Base-by-base conservation (phyloP, 495 filamentous ascomycete genomes). In the Pyrenula massariospora region DNA sequence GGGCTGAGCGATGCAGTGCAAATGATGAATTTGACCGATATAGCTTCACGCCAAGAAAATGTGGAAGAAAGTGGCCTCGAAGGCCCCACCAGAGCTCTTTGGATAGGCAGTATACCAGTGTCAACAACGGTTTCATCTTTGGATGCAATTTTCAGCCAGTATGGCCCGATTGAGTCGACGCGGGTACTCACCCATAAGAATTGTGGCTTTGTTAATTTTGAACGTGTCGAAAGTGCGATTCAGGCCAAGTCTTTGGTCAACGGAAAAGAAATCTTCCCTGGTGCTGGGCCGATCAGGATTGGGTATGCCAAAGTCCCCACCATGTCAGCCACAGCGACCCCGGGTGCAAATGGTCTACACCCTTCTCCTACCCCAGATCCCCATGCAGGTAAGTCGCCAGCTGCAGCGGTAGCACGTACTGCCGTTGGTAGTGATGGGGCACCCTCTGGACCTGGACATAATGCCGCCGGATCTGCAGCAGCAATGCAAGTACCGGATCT, bases 201-300 rank as follows among this genome's bases (percentile, higher is more conserved):
- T 65, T 98, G 93, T 68, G 93, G 93, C 3, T 98, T 98, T 63
- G 91, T 98, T 66, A 98, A 98, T 69, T 98, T 95, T 62, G 89
- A 96, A 71, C 82, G 80, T 60, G 68, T 91, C 22, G 88, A 95
- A 25, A 94, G 88, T 64, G 94, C 93, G 51, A 87, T 95, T 24
- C 81, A 87, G 55, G 94, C 93, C 2, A 94, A 88, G 65, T 82
- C 81, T 20, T 75, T 83, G 64, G 84, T 95, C 66, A 96, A 96
- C 63, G 91, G 91, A 59, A 96, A 95, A 71, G 93, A 98, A 67
- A 95, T 98, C 52, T 97, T 98, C 74, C 94, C 93, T 8, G 94
- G 93, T 50, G 91, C 91, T 56, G 93, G 94, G 15, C 91, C 93
- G 12, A 87, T 96, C 49, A 77, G 91, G 55, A 97, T 98, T 64